A percentile compares a stretch with the other conserved stretches of the same genome.
Conservation (phyloP, 768 basidiomycete genomes). For the Clitopilus hobsonii region DNA sequence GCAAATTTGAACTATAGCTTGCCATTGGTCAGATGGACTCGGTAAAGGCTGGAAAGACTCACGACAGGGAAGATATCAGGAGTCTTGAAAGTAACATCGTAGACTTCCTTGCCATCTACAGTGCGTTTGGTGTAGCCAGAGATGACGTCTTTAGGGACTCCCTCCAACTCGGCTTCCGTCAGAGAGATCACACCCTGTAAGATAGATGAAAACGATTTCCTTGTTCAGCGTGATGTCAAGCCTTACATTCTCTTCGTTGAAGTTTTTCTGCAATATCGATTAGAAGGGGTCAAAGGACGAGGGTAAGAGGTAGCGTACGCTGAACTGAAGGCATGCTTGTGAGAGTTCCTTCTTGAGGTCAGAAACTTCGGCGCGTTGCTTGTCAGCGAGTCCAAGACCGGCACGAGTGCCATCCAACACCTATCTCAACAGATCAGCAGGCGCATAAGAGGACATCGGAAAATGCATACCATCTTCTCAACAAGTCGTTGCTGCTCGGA, state of each 20-base stretch:
- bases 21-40: neutral
- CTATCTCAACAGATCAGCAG: slow-evolving; percentile 17
- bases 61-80: slow-evolving; percentile 80
- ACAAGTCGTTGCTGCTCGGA: slow-evolving; percentile 73
- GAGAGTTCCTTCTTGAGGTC: slow-evolving; percentile 73
- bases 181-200: slow-evolving; percentile 57
- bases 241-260: slow-evolving; percentile 79
- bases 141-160: slow-evolving; percentile 75
- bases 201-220: neutral
- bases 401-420: slow-evolving; percentile 75
- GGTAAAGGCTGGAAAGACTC: slow-evolving; percentile 15
- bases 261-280: slow-evolving; percentile 60
- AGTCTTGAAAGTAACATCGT: slow-evolving; percentile 76
- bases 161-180: slow-evolving; percentile 69
- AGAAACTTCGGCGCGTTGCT: slow-evolving; percentile 52
- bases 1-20: slow-evolving; percentile 71
- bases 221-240: neutral
- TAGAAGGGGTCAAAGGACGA: slow-evolving; percentile 2
- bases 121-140: slow-evolving; percentile 70
- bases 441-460: neutral
- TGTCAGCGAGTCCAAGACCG: slow-evolving; percentile 68
- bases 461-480: slow-evolving; percentile 57
- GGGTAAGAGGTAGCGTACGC: slow-evolving; percentile 36
- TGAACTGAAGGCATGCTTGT: slow-evolving; percentile 73
- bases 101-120: slow-evolving; percentile 53